Percentiles rank a stretch among this genome's conserved stretches.
phyloP scores from a whole-genome alignment of 2,329 filamentous ascomycete genomes.

The Knufia fluminis region DNA sequence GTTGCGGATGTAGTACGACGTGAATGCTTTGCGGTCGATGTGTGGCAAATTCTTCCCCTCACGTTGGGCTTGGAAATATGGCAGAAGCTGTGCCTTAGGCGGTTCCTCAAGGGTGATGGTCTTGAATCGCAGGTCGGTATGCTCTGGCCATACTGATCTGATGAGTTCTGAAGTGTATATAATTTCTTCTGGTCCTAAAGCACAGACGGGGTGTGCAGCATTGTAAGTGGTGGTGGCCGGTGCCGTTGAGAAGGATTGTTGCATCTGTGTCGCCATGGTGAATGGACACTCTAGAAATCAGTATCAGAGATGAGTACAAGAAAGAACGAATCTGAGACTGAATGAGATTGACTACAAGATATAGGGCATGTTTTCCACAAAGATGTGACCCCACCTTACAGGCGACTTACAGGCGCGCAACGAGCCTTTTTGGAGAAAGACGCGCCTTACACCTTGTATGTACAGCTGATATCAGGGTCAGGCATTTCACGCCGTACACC shows the following conservation, averaged over 20 bases:
- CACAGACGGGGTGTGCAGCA: constrained; percentile 24
- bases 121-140: constrained; percentile 46
- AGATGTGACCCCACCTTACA: too few species aligned
- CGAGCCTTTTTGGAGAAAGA: too few species aligned
- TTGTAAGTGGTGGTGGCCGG: constrained; percentile 13
- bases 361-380: too few species aligned
- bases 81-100: constrained; percentile 48
- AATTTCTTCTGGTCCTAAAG: constrained; percentile 25
- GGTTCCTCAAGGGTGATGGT: constrained; percentile 59
- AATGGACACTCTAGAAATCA: too few species aligned
- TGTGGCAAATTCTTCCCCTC: constrained; percentile 40
- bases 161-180: constrained; percentile 22
- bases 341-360: too few species aligned
- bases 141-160: constrained; percentile 23
- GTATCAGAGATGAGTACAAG: too few species aligned
- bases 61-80: constrained; percentile 57
- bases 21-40: constrained; percentile 44
- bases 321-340: too few species aligned
- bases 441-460: too few species aligned
- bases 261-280: constrained; percentile 15
- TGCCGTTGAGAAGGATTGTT: constrained; percentile 16
- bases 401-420: too few species aligned
- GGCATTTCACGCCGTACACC: too few species aligned
- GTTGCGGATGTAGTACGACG: constrained; percentile 42
- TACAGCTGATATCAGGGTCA: too few species aligned